A percentile compares a stretch with the other conserved stretches of the same genome.
These are phyloP conservation scores for Fusarium avenaceum DNA, from an alignment of 2,329 filamentous ascomycete species.

Conservation along the genomic window DNA sequence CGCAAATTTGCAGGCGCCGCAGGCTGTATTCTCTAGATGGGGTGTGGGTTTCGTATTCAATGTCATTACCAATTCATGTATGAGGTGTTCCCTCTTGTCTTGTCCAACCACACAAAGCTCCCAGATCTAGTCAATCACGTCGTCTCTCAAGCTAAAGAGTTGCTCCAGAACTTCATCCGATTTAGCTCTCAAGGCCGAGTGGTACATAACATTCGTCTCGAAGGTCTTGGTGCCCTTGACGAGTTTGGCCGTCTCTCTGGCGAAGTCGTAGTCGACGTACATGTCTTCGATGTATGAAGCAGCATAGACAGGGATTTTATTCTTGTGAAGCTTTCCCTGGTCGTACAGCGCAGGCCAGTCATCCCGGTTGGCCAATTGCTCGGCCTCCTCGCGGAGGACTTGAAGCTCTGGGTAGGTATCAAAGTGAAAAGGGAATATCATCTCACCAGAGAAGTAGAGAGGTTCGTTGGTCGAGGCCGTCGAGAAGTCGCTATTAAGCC, in stretches of 20 bases:
- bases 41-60: conserved; percentile 12
- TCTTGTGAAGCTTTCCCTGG: conserved; percentile 76
- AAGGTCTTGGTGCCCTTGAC: conserved; percentile 85
- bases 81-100: neutral
- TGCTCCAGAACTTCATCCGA: conserved; percentile 81
- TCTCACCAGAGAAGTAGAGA: conserved; percentile 89
- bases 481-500: conserved; percentile 59
- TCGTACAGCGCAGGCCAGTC: conserved; percentile 86
- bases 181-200: conserved; percentile 82
- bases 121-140: conserved; percentile 66
- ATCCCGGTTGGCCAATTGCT: conserved; percentile 75
- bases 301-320: conserved; percentile 88
- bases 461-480: conserved; percentile 59
- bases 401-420: conserved; percentile 82
- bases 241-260: conserved; percentile 78
- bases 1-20: neutral
- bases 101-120: neutral
- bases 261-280: conserved; percentile 86
- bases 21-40: neutral
- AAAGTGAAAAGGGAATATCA: conserved; percentile 90
- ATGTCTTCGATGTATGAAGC: conserved; percentile 89
- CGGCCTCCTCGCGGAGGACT: conserved; percentile 75
- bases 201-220: conserved; percentile 88
- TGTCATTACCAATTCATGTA: conserved; percentile 6
- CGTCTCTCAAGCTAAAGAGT: conserved; percentile 82